Evolutionary conservation across 306 rosid species (phyloP).

Genomic region (Heteromeles arbutifolia): DNA sequence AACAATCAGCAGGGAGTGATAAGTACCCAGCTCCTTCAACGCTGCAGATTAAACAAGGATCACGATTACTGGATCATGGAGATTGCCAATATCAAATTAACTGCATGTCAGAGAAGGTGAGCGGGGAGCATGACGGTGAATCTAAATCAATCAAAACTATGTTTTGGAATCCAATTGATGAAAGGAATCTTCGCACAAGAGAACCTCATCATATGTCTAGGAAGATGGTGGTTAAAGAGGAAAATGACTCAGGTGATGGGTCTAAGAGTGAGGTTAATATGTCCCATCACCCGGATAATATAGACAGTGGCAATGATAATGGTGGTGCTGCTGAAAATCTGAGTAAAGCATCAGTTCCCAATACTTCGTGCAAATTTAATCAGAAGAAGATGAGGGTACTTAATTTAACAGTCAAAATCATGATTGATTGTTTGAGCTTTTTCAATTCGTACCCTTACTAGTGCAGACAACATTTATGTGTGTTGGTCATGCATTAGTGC

Average conservation of each 20-base stretch:
- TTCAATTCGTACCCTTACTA: not conserved
- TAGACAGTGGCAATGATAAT: conserved; percentile 19
- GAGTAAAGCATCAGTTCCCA: conserved; percentile 31
- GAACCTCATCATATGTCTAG: conserved; percentile 28
- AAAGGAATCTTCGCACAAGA: conserved; percentile 30
- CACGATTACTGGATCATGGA: conserved; percentile 65
- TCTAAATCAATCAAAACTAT: conserved; percentile 78
- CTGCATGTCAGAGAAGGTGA: conserved; percentile 59
- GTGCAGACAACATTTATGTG: not conserved
- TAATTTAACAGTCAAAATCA: not conserved
- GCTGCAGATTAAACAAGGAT: conserved; percentile 78
- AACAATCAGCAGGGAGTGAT: conserved; percentile 57
- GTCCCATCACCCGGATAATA: conserved; percentile 24
- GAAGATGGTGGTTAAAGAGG: conserved; percentile 35
- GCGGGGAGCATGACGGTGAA: conserved; percentile 63
- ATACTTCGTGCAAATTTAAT: conserved; percentile 41
- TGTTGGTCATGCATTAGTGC: not conserved
- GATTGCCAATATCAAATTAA: conserved; percentile 85
- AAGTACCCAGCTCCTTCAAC: conserved; percentile 97
- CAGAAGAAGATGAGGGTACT: conserved; percentile 79
- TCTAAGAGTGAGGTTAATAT: conserved; percentile 13
- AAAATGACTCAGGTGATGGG: conserved; percentile 46
- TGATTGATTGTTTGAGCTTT: not conserved
- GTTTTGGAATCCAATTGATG: conserved; percentile 33
- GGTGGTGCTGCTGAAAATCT: conserved; percentile 28